Conservation (phyloP, 768 basidiomycete species). For the Tricholoma furcatifolium region DNA sequence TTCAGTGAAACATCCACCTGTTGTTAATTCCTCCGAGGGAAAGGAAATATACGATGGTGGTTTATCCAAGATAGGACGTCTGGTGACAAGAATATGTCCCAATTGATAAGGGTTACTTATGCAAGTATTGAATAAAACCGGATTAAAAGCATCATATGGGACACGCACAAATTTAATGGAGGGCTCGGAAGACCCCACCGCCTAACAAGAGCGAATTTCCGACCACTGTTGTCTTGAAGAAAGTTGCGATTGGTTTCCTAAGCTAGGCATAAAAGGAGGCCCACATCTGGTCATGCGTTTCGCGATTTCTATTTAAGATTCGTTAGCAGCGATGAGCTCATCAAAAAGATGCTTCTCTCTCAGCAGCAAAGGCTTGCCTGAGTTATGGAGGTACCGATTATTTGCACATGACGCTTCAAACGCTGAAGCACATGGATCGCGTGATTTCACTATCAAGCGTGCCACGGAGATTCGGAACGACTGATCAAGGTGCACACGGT, state of each 20-base stretch:
- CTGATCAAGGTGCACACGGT: too few species aligned
- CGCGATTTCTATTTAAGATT: too few species aligned
- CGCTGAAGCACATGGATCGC: neutral
- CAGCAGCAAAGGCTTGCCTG: too few species aligned
- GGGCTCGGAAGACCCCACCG: too few species aligned
- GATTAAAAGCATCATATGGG: neutral
- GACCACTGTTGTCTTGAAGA: too few species aligned
- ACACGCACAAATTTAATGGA: neutral
- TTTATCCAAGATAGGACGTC: neutral
- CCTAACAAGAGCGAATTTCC: too few species aligned
- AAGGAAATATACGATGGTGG: neutral
- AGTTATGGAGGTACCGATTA: neutral
- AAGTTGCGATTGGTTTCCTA: too few species aligned
- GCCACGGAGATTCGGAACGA: neutral
- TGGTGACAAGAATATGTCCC: neutral
- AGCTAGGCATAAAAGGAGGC: too few species aligned
- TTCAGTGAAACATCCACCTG: neutral
- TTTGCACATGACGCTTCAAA: neutral
- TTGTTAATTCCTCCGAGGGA: neutral
- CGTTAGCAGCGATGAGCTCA: too few species aligned
- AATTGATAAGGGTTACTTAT: neutral
- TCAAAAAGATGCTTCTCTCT: too few species aligned
- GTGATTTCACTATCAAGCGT: neutral
- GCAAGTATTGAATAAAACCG: neutral
- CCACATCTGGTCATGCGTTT: too few species aligned